These are phyloP conservation scores for Penicillium psychrosexuale DNA, from an alignment of 2,329 filamentous ascomycete species.

Conservation along the genomic window DNA sequence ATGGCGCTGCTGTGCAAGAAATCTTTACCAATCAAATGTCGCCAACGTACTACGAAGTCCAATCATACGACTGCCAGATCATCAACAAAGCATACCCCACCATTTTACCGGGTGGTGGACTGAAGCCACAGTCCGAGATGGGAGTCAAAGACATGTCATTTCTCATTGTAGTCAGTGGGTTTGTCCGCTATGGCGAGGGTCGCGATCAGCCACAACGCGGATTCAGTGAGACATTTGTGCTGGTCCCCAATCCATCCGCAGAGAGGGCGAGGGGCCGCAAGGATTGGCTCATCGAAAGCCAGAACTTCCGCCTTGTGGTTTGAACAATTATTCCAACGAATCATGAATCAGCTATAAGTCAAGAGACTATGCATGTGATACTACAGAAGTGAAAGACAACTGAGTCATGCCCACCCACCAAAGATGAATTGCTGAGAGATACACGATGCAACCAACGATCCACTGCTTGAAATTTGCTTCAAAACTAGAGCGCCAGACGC, in stretches of 20 bases:
- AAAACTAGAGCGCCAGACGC: neutral
- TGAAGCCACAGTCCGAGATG: slow-evolving; percentile 42
- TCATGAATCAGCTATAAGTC: neutral
- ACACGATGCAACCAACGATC: neutral
- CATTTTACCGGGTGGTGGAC: slow-evolving; percentile 41
- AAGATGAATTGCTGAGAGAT: neutral
- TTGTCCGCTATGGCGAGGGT: slow-evolving; percentile 63
- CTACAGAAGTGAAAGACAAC: neutral
- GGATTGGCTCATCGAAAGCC: slow-evolving; percentile 66
- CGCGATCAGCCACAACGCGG: slow-evolving; percentile 62
- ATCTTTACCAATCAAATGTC: slow-evolving; percentile 67
- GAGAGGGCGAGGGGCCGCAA: slow-evolving; percentile 54
- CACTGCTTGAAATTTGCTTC: neutral
- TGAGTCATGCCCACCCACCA: neutral
- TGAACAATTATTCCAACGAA: slow-evolving; percentile 24
- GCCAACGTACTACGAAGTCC: slow-evolving; percentile 65
- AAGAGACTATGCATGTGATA: neutral
- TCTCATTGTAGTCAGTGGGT: slow-evolving; percentile 69
- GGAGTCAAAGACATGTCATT: slow-evolving; percentile 62
- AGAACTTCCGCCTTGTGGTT: slow-evolving; percentile 63
- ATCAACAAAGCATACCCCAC: slow-evolving; percentile 67
- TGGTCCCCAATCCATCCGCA: slow-evolving; percentile 65
- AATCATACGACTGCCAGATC: slow-evolving; percentile 73
- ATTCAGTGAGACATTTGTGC: slow-evolving; percentile 76
- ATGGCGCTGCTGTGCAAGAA: slow-evolving; percentile 63